Evolutionary conservation across 352 stramenopile species (phyloP), one percentile per base, ranked within the genome.

Genomic region (Phytopythium kandeliae): DNA sequence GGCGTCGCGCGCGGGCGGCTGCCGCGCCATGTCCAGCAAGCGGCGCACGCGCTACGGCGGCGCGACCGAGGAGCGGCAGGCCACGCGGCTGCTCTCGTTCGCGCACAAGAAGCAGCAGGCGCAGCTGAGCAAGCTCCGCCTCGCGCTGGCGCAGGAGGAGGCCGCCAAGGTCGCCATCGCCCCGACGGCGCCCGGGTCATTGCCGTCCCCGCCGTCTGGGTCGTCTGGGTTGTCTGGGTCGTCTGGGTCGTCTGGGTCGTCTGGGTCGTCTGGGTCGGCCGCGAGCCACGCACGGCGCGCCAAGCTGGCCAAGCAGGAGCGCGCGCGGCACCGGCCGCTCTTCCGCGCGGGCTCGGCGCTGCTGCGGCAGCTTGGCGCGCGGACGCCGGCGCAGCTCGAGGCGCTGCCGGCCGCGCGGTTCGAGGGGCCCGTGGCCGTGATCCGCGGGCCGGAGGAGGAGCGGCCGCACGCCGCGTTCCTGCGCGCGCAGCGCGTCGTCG

Each of bases 401-500:
- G 44, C 65, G 5, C 50, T 92, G 22, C 81, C 81, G 0, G 24
- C 12, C 21, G 68, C 73, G 0, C 54, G 52, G 19, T 92, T 92
- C 50, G 52, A 73, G 33, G 78, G 78, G 10, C 54, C 60, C 21
- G 70, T 92, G 37, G 54, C 75, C 19, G 67, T 89, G 33, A 73
- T 92, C 49, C 78, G 87, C 56, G 87, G 76, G 41, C 54, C 58
- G 12, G 55, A 70, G 10, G 78, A 92, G 47, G 81, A 92, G 48
- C 54, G 48, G 11, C 17, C 67, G 42, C 69, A 85, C 48, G 57
- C 62, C 28, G 40, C 60, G 13, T 89, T 86, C 52, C 34, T 92
- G 28, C 62, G 60, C 6, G 51, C 69, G 17, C 80, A 91, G 55
- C 68, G 71, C 55, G 61, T 85, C 17, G 37, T 86, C 19, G 83